Base-by-base conservation (phyloP, 1,139 yeast genomes). In the Citeromyces hawaiiensis region DNA sequence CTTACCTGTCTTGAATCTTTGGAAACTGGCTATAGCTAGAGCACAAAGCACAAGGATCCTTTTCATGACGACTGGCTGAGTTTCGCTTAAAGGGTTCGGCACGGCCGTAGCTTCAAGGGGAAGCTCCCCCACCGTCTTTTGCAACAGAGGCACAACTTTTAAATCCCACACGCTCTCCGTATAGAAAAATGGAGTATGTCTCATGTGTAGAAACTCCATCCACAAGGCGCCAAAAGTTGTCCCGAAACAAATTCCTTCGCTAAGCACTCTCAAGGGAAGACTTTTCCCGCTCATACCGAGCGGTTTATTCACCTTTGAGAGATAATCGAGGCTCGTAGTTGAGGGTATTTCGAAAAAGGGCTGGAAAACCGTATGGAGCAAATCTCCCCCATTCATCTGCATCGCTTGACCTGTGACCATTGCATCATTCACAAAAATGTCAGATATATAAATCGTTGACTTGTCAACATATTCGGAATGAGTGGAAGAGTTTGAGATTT, bases 21-120 rank as follows among this genome's bases (percentile, higher is more conserved):
- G 34, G 34, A 14, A 30, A 30, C 34, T 14, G n/a, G 17, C 4
- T 16, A 30, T 14, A 16, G 34, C 34, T 7, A 30, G 9, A 6
- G 34, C 17, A 13, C 17, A 13, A 5, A 30, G 34, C 16, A 16
- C 17, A 9, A 53, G 41, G 9, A 53, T 34, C 13, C 41, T 39
- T 5, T 49, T 40, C 13, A 54, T 31, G 32, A 49, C 43, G 4
- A 45, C 38, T 29, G 51, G 23, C 4, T 51, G 40, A 39, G 51
- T 43, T 36, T 52, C 55, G 52, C 33, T 51, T 51, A 13, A 43
- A 39, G 30, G n/a, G 3, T 9, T 4, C 4, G 27, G 27, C 27
- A 23, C 27, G 7, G 17, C 13, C 34, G 7, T 10, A 9, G 10
- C 15, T 14, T 30, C 17, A 9, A 30, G 13, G 4, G 9, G 10